Evolutionary conservation across 2,329 filamentous ascomycete genomes (phyloP).

Genomic region (Hypocrella siamensis): DNA sequence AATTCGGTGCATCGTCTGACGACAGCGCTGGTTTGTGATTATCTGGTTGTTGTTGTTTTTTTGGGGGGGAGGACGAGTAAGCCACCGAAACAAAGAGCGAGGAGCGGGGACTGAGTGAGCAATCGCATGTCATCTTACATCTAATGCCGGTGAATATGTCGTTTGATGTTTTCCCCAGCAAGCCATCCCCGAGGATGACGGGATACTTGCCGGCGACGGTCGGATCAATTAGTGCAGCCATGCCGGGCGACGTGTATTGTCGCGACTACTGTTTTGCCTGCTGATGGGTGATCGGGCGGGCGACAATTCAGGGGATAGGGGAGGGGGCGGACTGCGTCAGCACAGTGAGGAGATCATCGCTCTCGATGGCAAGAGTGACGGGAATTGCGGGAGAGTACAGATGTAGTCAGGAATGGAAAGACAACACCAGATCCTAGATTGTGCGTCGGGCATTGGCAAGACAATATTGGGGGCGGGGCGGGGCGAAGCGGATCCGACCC

Average conservation of each 20-base stretch:
- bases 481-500: no score
- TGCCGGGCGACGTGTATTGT: slow-evolving; percentile 3
- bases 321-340: no score
- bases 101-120: neutral
- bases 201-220: slow-evolving; percentile 46
- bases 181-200: slow-evolving; percentile 45
- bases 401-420: no score
- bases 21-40: slow-evolving; percentile 44
- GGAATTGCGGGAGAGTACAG: no score
- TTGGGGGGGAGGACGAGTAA: neutral
- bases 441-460: no score
- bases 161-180: slow-evolving; percentile 38
- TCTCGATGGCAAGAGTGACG: no score
- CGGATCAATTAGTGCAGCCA: slow-evolving; percentile 36
- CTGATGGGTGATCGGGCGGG: neutral
- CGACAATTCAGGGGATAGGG: neutral
- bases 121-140: slow-evolving; percentile 26
- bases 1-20: slow-evolving; percentile 29
- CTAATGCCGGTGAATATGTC: slow-evolving; percentile 44
- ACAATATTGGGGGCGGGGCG: no score
- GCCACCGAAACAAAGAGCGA: neutral
- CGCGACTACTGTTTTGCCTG: neutral
- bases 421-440: no score
- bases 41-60: slow-evolving; percentile 22
- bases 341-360: no score